Evolutionary conservation across 2,329 filamentous ascomycete genomes (phyloP).

Genomic region (Byssothecium circinans): DNA sequence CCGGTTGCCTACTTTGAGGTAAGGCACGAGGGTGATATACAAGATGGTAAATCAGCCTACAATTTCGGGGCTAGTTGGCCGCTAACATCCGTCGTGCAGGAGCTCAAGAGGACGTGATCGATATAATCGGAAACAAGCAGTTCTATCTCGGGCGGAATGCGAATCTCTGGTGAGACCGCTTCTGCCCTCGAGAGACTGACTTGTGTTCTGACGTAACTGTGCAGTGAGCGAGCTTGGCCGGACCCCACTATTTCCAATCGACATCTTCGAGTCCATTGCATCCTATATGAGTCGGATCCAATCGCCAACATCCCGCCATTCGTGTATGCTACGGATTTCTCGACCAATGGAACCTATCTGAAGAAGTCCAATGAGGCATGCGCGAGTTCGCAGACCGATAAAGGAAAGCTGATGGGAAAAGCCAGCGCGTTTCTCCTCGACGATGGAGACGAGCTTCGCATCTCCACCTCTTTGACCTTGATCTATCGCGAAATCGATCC

Average conservation of each 20-base stretch:
- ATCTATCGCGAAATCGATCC: constrained; percentile 22
- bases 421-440: constrained; percentile 46
- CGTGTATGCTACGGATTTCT: constrained; percentile 52
- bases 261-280: constrained; percentile 51
- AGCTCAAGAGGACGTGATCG: constrained; percentile 24
- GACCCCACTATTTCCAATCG: constrained; percentile 47
- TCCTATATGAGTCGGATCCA: constrained; percentile 48
- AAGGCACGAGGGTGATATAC: neutral
- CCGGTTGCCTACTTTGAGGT: constrained; percentile 2
- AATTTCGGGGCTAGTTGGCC: neutral
- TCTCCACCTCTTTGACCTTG: constrained; percentile 32
- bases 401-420: constrained; percentile 35
- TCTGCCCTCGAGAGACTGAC: constrained; percentile 1
- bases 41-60: neutral
- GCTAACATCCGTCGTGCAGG: constrained; percentile 27
- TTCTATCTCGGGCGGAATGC: constrained; percentile 40
- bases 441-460: constrained; percentile 46
- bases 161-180: constrained; percentile 33
- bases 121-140: constrained; percentile 39
- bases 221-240: constrained; percentile 35
- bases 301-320: constrained; percentile 44
- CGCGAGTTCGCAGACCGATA: constrained; percentile 22
- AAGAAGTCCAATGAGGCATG: constrained; percentile 29
- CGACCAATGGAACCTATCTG: constrained; percentile 47
- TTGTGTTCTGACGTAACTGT: constrained; percentile 16